phyloP scores from a whole-genome alignment of 129 eudicot species.

The Chrysanthemum seticuspe region DNA sequence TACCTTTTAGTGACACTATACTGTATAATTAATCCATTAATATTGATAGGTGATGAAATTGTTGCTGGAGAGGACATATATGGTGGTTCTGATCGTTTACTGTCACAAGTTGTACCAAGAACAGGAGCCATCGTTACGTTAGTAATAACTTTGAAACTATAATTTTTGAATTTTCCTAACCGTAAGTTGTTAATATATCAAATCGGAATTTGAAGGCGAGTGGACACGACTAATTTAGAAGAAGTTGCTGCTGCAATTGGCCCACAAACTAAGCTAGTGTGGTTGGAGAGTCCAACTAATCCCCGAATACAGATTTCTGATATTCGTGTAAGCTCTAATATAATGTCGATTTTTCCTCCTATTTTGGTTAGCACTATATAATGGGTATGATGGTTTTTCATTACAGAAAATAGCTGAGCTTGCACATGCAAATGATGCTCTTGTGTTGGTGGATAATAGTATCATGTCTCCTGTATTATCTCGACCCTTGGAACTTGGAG shows the following conservation, averaged over 20 bases:
- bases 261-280: constrained; percentile 86
- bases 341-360: neutral
- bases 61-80: constrained; percentile 97
- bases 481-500: constrained; percentile 90
- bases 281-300: constrained; percentile 99
- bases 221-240: constrained; percentile 70
- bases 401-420: constrained; percentile 81
- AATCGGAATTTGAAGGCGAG: constrained; percentile 54
- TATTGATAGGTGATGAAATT: constrained; percentile 73
- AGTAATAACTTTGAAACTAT: constrained; percentile 27
- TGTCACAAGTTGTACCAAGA: constrained; percentile 78
- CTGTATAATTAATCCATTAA: neutral
- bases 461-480: constrained; percentile 95
- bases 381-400: constrained; percentile 4
- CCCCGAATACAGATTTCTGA: constrained; percentile 90
- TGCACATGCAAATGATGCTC: constrained; percentile 91
- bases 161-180: neutral
- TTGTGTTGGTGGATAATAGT: constrained; percentile 92
- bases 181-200: neutral
- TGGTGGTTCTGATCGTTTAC: constrained; percentile 94
- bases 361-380: constrained; percentile 3
- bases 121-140: constrained; percentile 81
- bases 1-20: neutral
- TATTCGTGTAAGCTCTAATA: constrained; percentile 60
- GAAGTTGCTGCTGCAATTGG: constrained; percentile 85